Evolutionary conservation across 352 stramenopile species (phyloP).

Genomic region (Phytophthora cactorum): DNA sequence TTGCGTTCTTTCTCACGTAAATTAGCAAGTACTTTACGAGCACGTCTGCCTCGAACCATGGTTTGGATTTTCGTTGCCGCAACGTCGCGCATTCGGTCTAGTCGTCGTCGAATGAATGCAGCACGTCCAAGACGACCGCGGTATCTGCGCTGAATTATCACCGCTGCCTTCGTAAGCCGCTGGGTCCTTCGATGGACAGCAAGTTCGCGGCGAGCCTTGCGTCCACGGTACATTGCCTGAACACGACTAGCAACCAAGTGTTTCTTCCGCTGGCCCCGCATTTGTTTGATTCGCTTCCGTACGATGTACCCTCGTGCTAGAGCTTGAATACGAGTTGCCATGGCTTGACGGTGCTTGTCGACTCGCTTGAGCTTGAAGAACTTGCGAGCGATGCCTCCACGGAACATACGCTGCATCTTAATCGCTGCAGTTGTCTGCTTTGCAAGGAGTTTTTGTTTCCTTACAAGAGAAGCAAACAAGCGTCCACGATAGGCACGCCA

Average conservation of each 20-base stretch:
- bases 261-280: conserved; percentile 30
- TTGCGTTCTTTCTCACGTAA: conserved; percentile 42
- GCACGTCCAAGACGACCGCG: conserved; percentile 69
- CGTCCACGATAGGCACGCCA: conserved; percentile 58
- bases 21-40: conserved; percentile 37
- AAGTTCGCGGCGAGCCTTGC: conserved; percentile 50
- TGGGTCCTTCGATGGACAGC: conserved; percentile 23
- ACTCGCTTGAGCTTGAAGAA: conserved; percentile 68
- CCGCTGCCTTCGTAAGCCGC: conserved; percentile 49
- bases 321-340: conserved; percentile 63
- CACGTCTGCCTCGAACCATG: conserved; percentile 47
- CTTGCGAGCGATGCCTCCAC: conserved; percentile 60
- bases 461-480: conserved; percentile 53
- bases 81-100: conserved; percentile 54
- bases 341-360: conserved; percentile 43
- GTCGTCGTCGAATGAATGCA: conserved; percentile 61
- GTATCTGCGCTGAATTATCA: conserved; percentile 74
- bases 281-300: conserved; percentile 27
- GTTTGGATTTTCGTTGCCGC: conserved; percentile 66
- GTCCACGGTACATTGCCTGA: conserved; percentile 66
- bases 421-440: conserved; percentile 47
- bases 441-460: conserved; percentile 46
- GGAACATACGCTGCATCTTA: conserved; percentile 70
- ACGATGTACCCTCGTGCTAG: conserved; percentile 49
- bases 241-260: conserved; percentile 56